Percentiles rank a stretch among this genome's conserved stretches.
Conservation (phyloP, 768 basidiomycete species). For the Albatrellus ellisii region DNA sequence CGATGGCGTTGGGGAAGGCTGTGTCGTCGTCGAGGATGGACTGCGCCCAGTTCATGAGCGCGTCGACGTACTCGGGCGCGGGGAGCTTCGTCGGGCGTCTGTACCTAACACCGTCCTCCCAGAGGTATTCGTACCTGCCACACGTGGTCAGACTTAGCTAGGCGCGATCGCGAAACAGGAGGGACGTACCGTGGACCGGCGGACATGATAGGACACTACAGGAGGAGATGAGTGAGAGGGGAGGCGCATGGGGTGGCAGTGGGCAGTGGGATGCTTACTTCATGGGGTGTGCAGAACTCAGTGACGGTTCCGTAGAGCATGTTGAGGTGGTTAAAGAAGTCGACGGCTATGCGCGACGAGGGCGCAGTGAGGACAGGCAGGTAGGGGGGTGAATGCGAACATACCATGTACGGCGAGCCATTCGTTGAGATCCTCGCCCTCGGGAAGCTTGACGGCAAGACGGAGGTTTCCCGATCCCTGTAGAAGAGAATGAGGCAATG, state of each 20-base stretch:
- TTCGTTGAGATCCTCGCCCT: constrained; percentile 94
- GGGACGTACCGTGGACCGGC: constrained; percentile 73
- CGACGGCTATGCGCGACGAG: constrained; percentile 53
- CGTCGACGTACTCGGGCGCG: constrained; percentile 93
- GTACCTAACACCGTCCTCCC: constrained; percentile 85
- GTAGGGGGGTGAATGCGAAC: constrained; percentile 4
- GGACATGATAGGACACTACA: constrained; percentile 90
- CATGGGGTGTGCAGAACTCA: constrained; percentile 92
- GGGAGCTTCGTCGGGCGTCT: constrained; percentile 89
- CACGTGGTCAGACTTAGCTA: neutral
- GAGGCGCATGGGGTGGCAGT: neutral
- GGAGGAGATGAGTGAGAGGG: constrained; percentile 3
- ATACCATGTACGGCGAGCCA: constrained; percentile 99
- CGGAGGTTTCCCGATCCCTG: constrained; percentile 94
- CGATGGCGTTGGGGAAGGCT: constrained; percentile 92
- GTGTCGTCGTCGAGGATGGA: constrained; percentile 82
- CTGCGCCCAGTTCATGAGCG: constrained; percentile 98
- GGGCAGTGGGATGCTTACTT: constrained; percentile 35
- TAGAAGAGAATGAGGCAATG: no score
- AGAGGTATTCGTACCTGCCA: constrained; percentile 81
- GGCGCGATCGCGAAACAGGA: constrained; percentile 1
- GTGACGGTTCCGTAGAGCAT: constrained; percentile 99
- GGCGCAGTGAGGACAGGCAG: neutral
- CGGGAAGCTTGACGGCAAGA: constrained; percentile 84
- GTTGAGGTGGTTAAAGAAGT: constrained; percentile 99